A percentile compares a stretch with the other conserved stretches of the same genome.
phyloP scores from a whole-genome alignment of 805 yeast genomes.

The Candida lessepsii region DNA sequence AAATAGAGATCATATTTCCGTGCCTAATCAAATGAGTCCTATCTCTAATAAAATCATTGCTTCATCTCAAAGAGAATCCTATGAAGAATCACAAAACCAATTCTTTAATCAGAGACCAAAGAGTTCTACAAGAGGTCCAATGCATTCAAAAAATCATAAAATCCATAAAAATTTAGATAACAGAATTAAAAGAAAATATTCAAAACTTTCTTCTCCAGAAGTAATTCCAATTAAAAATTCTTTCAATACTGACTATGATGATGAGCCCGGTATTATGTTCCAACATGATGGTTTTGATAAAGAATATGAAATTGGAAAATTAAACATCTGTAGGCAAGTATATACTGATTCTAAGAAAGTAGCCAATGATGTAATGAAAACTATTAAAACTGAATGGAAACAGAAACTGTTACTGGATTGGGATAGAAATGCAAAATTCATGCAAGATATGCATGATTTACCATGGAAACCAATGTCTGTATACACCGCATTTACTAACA shows the following conservation, averaged over 20 bases:
- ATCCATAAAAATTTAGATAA: no score
- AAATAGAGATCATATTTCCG: no score
- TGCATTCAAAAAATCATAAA: no score
- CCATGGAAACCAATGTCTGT: slow-evolving; percentile 34
- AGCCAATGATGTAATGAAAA: slow-evolving; percentile 11
- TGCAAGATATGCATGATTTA: slow-evolving; percentile 10
- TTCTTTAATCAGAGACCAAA: no score
- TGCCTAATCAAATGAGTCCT: no score
- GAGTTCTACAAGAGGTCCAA: no score
- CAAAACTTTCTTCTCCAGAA: no score
- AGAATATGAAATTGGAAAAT: slow-evolving; percentile 5
- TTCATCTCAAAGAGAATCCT: no score
- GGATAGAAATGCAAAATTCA: slow-evolving; percentile 12
- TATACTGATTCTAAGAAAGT: background rate
- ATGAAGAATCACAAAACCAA: no score
- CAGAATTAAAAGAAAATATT: background rate
- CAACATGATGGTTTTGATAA: slow-evolving; percentile 1
- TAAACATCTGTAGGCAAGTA: background rate
- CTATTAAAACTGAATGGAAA: slow-evolving; percentile 16
- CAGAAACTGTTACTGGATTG: slow-evolving; percentile 1
- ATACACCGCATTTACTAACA: slow-evolving; percentile 31
- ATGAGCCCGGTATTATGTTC: background rate
- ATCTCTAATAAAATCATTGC: no score
- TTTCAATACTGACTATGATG: background rate
- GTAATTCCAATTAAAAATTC: no score